Evolutionary conservation across 306 rosid species (phyloP).

Genomic region (apple (Malus domestica)): ASM211411v1 NC_041797.1:6350501-6351000

Average conservation of each 20-base stretch:
- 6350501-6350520: background rate
- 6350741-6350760: background rate
- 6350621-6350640: background rate
- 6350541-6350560: slow-evolving; percentile 1
- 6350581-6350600: background rate
- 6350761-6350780: background rate
- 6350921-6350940: background rate
- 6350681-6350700: background rate
- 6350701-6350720: background rate
- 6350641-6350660: background rate
- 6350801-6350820: background rate
- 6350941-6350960: background rate
- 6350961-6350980: background rate
- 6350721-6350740: background rate
- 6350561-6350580: background rate
- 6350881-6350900: background rate
- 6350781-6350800: background rate
- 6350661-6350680: background rate
- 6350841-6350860: background rate
- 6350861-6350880: background rate
- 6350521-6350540: background rate
- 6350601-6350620: background rate
- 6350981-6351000: background rate
- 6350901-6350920: background rate
- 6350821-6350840: background rate